Percentiles rank a stretch among this genome's conserved stretches.
Conservation (phyloP, 1,139 yeast species). For the Zygoascus sp. region DNA sequence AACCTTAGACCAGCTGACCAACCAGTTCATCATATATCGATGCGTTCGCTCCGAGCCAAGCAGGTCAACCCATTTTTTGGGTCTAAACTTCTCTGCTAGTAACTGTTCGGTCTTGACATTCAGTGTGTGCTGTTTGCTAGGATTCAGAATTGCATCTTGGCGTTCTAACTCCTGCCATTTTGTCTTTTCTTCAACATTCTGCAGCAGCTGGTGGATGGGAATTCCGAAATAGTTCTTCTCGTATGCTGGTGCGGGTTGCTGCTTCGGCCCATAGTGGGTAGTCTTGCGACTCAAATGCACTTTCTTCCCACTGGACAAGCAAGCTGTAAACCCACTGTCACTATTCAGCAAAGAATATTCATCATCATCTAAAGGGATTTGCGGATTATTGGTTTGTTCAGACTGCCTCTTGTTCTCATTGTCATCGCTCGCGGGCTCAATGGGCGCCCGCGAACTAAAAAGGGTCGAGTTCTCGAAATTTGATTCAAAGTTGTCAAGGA, state of each 20-base stretch:
- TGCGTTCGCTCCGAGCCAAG: conserved; percentile 80
- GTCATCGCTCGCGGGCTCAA: too few species aligned
- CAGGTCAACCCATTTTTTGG: conserved; percentile 63
- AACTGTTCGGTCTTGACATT: conserved; percentile 12
- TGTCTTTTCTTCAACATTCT: conserved; percentile 17
- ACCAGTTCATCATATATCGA: conserved; percentile 69
- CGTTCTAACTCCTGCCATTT: conserved; percentile 6
- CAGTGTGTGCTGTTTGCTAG: neutral
- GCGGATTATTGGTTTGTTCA: neutral
- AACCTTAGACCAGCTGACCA: conserved; percentile 70
- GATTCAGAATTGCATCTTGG: neutral
- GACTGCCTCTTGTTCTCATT: neutral
- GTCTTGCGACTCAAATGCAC: conserved; percentile 6
- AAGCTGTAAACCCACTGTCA: conserved; percentile 4
- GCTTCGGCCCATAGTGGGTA: neutral
- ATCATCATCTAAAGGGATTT: neutral
- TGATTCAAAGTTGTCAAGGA: neutral
- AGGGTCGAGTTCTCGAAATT: neutral
- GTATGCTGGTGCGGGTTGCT: neutral
- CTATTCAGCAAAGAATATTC: neutral
- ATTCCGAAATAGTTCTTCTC: conserved; percentile 29
- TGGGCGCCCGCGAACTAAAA: neutral
- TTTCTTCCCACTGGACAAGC: conserved; percentile 13
- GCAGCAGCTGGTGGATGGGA: conserved; percentile 29
- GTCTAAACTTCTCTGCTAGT: conserved; percentile 80